phyloP scores from a whole-genome alignment of 2,329 filamentous ascomycete species.

The Hymenoscyphus repandus region DNA sequence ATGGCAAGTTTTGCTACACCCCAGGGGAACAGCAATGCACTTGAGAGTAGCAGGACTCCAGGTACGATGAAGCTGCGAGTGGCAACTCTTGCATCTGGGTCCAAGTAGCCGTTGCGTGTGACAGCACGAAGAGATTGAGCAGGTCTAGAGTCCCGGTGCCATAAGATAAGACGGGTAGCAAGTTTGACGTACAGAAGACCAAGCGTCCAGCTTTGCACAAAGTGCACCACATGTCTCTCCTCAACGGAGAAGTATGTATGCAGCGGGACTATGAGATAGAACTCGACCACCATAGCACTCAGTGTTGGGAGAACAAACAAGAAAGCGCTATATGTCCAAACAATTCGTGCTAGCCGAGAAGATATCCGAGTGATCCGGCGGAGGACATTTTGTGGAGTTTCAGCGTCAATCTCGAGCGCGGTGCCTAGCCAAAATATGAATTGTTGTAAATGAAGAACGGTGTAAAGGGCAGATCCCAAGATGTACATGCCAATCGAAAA shows the following conservation, averaged over 20 bases:
- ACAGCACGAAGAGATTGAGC: conserved; percentile 71
- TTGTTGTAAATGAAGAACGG: conserved; percentile 45
- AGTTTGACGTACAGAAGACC: conserved; percentile 88
- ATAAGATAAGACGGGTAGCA: conserved; percentile 61
- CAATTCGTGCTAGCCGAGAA: conserved; percentile 38
- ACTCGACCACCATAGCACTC: conserved; percentile 73
- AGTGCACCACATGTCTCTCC: conserved; percentile 66
- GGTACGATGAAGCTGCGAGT: conserved; percentile 87
- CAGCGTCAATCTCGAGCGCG: conserved; percentile 23
- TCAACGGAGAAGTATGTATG: conserved; percentile 28
- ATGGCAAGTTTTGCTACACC: conserved; percentile 49
- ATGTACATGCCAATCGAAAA: conserved; percentile 87
- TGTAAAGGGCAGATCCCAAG: conserved; percentile 63
- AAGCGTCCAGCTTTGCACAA: conserved; percentile 91
- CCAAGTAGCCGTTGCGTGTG: conserved; percentile 67
- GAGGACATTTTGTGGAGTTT: conserved; percentile 26
- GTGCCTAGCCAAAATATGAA: conserved; percentile 30
- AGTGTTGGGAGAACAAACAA: conserved; percentile 76
- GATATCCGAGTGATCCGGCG: conserved; percentile 15
- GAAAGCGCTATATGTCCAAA: conserved; percentile 72
- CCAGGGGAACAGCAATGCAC: conserved; percentile 62
- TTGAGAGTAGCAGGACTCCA: conserved; percentile 52
- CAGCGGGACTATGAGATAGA: conserved; percentile 82
- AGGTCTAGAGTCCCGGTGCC: conserved; percentile 64
- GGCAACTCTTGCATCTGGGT: conserved; percentile 72